These are phyloP conservation scores for Wickerhamiella shivajii DNA, from an alignment of 805 yeast species.

Conservation along the genomic window DNA sequence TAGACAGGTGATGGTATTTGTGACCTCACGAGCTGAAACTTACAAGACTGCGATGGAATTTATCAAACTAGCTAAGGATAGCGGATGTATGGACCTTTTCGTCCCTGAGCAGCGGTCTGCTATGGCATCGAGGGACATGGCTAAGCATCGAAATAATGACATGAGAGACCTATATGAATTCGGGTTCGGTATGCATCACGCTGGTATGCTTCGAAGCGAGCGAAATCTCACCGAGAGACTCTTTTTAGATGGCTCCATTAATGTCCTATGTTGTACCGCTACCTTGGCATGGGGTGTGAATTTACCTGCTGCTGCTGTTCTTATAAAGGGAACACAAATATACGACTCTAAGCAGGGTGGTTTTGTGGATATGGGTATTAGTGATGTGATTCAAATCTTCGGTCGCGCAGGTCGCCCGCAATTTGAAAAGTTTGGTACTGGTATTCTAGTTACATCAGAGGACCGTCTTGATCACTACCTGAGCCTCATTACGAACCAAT, in stretches of 20 bases:
- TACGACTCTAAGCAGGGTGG: slow-evolving; percentile 95
- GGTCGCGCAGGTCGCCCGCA: slow-evolving; percentile 99
- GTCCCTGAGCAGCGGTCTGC: slow-evolving; percentile 37
- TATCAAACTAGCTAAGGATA: slow-evolving; percentile 49
- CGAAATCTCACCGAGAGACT: slow-evolving; percentile 78
- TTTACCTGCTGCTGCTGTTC: slow-evolving; percentile 94
- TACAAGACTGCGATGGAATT: slow-evolving; percentile 64
- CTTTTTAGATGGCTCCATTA: slow-evolving; percentile 74
- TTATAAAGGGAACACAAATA: slow-evolving; percentile 91
- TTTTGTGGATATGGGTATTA: slow-evolving; percentile 78
- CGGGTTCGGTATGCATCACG: slow-evolving; percentile 94
- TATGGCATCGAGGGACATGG: slow-evolving; percentile 46
- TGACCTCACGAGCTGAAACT: slow-evolving; percentile 90
- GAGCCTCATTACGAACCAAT: slow-evolving; percentile 81
- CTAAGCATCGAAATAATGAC: slow-evolving; percentile 57
- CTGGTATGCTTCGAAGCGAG: slow-evolving; percentile 88
- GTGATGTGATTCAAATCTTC: slow-evolving; percentile 94
- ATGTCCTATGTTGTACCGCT: slow-evolving; percentile 88
- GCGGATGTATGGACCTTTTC: slow-evolving; percentile 42
- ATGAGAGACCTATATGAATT: slow-evolving; percentile 44
- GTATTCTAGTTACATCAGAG: slow-evolving; percentile 70
- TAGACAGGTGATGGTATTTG: slow-evolving; percentile 91
- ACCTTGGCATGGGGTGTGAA: slow-evolving; percentile 99
- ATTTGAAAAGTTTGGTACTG: slow-evolving; percentile 82
- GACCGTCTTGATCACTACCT: slow-evolving; percentile 79